Base-by-base conservation (phyloP, 495 filamentous ascomycete species). In the Tuber aestivum region DNA sequence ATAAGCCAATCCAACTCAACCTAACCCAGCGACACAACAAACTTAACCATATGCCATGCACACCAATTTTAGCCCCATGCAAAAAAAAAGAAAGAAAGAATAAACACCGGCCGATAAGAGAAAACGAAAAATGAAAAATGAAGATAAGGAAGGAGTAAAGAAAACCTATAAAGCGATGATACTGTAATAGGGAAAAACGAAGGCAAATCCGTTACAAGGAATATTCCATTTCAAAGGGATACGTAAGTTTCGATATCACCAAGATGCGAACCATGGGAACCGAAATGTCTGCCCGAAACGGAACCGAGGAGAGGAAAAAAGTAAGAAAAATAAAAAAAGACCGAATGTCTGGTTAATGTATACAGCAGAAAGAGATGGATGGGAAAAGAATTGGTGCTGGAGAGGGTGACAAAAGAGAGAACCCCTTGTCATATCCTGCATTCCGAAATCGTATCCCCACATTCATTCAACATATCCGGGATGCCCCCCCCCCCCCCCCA, bases 401-500 rank as follows among this genome's bases (percentile, higher is more conserved):
- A 79, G 75, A 78, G 78, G 50, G 72, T 65, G 42, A 79, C 32
- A 77, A 41, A 38, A 70, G 69, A 56, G 41, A 35, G 48, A 41
- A 56, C 41, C 74, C 78, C 78, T 65, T 35, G 32, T 35, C 56
- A 35, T 65, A 65, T 65, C 56, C 27, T 18, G 27, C 56, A 65
- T 65, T 65, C 56, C 27, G 56, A 65, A 65, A 35, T 35, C 12
- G 32, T 65, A 35, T 65, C 27, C 56, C 14, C 56, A 35, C 56
- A 14, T 65, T 65, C 27, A 65, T 35, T 65, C 27, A 35, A 65
- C 56, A 65, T 35, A 65, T 35, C 56, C 56, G 56, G 56, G 56
- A 65, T 65, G 27, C 12, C 27, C 12, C 27, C 56, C 56, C 12
- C 27, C 12, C 27, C 56, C 56, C 56, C 27, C 56, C 27, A 65